Conservation (phyloP, 2,329 filamentous ascomycete genomes). For the Xylogone sp. region DNA sequence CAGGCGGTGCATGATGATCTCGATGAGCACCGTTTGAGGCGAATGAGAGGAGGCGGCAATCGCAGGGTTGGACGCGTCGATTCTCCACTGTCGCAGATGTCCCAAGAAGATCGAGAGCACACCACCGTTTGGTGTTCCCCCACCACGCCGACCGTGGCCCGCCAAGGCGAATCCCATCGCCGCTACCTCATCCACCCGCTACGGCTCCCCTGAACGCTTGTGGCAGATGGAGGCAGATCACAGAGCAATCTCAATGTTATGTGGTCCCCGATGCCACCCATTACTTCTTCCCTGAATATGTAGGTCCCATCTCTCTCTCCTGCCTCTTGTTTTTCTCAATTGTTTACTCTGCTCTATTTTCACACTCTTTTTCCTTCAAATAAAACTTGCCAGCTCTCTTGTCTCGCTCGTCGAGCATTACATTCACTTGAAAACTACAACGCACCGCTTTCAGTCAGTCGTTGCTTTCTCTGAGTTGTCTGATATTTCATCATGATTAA, state of each 20-base stretch:
- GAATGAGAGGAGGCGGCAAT: not conserved
- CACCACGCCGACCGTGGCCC: no score
- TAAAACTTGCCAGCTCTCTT: not conserved
- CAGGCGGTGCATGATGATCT: not conserved
- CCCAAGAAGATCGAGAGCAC: not conserved
- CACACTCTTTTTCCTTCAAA: constrained; percentile 50
- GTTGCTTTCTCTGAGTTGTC: not conserved
- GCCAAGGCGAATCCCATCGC: not conserved
- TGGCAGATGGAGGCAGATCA: not conserved
- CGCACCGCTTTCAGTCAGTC: not conserved
- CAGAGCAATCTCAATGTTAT: not conserved
- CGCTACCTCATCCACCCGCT: not conserved
- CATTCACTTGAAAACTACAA: not conserved
- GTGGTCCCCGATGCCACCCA: not conserved
- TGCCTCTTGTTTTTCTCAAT: not conserved
- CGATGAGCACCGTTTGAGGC: not conserved
- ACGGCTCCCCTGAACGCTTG: not conserved
- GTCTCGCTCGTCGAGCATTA: not conserved
- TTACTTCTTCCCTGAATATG: not conserved
- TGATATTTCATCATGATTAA: not conserved
- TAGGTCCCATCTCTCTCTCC: no score
- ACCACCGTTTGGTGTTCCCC: not conserved
- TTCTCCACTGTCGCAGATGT: not conserved
- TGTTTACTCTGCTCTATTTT: constrained; percentile 5
- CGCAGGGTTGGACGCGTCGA: not conserved